A percentile compares a stretch with the other conserved stretches of the same genome.
phyloP scores from a whole-genome alignment of 2,329 filamentous ascomycete species.

The Xylariaceae sp. region DNA sequence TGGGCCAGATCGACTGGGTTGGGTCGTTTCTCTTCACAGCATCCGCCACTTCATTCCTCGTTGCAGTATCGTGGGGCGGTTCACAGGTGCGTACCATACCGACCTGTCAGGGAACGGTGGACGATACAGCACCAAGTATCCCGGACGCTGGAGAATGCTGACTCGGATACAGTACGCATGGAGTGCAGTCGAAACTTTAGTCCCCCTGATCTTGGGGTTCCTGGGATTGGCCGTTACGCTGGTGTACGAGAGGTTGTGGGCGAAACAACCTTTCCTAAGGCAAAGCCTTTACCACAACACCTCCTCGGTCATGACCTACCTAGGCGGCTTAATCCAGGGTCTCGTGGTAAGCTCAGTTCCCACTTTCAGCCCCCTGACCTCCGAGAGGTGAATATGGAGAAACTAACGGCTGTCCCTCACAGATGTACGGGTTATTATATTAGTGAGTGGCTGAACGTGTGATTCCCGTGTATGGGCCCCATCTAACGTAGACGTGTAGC shows the following conservation, averaged over 20 bases:
- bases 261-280: conserved; percentile 16
- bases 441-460: conserved; percentile 19
- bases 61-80: conserved; percentile 45
- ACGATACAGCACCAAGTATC: not conserved
- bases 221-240: conserved; percentile 13
- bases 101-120: not conserved
- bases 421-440: conserved; percentile 25
- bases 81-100: conserved; percentile 18
- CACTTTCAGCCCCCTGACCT: not conserved
- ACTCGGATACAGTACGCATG: conserved; percentile 13
- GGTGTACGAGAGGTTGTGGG: conserved; percentile 15
- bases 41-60: conserved; percentile 39
- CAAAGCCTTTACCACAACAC: conserved; percentile 16
- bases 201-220: conserved; percentile 18
- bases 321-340: conserved; percentile 13
- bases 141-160: not conserved
- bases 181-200: conserved; percentile 13
- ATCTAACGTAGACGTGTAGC: conserved; percentile 9
- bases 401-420: conserved; percentile 6
- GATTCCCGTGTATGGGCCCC: not conserved
- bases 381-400: not conserved
- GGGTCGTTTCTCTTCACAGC: conserved; percentile 42
- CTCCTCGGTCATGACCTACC: conserved; percentile 14
- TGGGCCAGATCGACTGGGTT: conserved; percentile 40
- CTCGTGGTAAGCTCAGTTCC: conserved; percentile 14